Conservation (phyloP, 768 basidiomycete species). For the Tulasnella sp. region DNA sequence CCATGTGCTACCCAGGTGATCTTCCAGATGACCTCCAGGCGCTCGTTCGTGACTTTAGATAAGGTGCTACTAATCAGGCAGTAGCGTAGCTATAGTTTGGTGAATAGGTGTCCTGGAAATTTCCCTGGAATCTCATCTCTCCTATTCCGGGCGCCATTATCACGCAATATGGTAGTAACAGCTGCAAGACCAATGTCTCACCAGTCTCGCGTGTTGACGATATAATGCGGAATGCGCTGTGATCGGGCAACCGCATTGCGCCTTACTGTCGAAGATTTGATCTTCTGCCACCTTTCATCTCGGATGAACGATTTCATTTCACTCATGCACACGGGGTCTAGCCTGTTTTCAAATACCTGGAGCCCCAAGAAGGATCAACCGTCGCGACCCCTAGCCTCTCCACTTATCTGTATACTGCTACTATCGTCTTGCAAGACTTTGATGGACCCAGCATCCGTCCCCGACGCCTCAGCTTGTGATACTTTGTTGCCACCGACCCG, state of each 20-base stretch:
- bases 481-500: background rate
- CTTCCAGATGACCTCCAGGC: too few species aligned
- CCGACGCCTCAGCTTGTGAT: background rate
- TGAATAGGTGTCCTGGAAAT: too few species aligned
- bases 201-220: background rate
- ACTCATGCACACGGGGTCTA: background rate
- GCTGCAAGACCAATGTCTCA: background rate
- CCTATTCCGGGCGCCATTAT: too few species aligned
- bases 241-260: background rate
- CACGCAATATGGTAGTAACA: constrained; percentile 4
- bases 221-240: background rate
- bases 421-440: too few species aligned
- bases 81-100: too few species aligned
- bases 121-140: too few species aligned
- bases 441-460: background rate
- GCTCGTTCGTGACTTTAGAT: too few species aligned
- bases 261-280: background rate
- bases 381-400: too few species aligned
- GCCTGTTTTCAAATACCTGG: background rate
- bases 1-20: too few species aligned
- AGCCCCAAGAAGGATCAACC: too few species aligned
- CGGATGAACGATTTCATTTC: background rate
- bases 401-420: too few species aligned
- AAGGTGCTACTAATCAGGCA: too few species aligned
- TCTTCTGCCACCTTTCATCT: background rate